Percentiles rank a stretch among this genome's conserved stretches.
These are phyloP conservation scores for Fagopyrum tataricum DNA, from an alignment of 148 eudicot species.

Conservation along the genomic window DNA sequence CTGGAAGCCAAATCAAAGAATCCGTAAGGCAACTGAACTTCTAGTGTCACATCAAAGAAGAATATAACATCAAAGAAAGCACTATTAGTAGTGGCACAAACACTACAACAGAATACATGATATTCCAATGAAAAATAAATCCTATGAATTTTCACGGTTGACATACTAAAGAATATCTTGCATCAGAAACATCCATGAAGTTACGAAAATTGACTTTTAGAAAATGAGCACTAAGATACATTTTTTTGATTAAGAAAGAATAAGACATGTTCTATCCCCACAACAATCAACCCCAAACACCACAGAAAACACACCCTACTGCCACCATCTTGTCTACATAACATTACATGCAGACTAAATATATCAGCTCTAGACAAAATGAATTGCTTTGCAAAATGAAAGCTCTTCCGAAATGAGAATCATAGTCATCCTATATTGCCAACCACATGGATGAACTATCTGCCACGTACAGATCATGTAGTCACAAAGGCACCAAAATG, in stretches of 20 bases:
- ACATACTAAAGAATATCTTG: no score
- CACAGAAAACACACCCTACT: neutral
- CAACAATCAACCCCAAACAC: no score
- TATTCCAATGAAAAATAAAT: no score
- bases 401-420: neutral
- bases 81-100: neutral
- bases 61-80: neutral
- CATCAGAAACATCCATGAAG: no score
- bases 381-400: neutral
- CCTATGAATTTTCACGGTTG: no score
- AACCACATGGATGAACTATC: neutral
- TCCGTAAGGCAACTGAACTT: neutral
- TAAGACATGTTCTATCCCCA: no score
- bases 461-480: neutral
- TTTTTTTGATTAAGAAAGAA: no score
- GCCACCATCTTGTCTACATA: no score
- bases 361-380: neutral
- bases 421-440: no score
- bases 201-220: no score
- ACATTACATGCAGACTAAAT: no score
- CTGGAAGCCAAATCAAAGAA: neutral
- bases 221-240: no score
- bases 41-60: neutral
- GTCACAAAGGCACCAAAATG: neutral
- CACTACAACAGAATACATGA: neutral